These are phyloP conservation scores for Globisporangium paddicum DNA, from an alignment of 352 stramenopile genomes.

Conservation along the genomic window DNA sequence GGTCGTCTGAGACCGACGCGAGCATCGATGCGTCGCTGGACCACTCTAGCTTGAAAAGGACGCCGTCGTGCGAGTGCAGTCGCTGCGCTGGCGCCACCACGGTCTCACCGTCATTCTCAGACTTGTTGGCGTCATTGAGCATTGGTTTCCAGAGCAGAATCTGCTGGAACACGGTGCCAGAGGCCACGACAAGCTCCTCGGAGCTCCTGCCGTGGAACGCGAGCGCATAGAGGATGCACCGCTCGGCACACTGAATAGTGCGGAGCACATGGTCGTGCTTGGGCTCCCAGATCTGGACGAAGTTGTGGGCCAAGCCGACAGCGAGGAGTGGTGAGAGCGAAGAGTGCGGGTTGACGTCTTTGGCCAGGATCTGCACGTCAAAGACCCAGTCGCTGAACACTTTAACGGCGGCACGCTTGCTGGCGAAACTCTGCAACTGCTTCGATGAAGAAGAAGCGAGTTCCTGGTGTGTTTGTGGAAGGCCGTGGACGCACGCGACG, in stretches of 20 bases:
- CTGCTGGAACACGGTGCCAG: slow-evolving; percentile 84
- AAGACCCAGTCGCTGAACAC: slow-evolving; percentile 85
- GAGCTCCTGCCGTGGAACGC: slow-evolving; percentile 63
- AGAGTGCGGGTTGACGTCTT: slow-evolving; percentile 10
- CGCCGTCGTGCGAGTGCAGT: slow-evolving; percentile 76
- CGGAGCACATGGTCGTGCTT: slow-evolving; percentile 35
- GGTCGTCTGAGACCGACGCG: slow-evolving; percentile 83
- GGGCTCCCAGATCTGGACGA: slow-evolving; percentile 74
- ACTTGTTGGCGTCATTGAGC: slow-evolving; percentile 1
- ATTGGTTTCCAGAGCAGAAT: slow-evolving; percentile 74
- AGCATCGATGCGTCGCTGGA: slow-evolving; percentile 58
- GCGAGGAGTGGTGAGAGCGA: slow-evolving; percentile 31
- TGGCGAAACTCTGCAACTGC: slow-evolving; percentile 22
- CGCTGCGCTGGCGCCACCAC: slow-evolving; percentile 42
- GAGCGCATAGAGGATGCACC: slow-evolving; percentile 81
- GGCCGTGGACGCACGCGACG: slow-evolving; percentile 41
- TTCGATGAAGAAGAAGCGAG: neutral
- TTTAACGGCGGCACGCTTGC: slow-evolving; percentile 32
- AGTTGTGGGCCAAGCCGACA: slow-evolving; percentile 82
- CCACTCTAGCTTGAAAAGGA: slow-evolving; percentile 84
- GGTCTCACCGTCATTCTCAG: neutral
- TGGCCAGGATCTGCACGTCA: slow-evolving; percentile 60
- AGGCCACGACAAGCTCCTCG: slow-evolving; percentile 64
- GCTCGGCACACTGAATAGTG: slow-evolving; percentile 64
- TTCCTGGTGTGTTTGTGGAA: slow-evolving; percentile 37